Percentiles rank a stretch among this genome's conserved stretches.
Evolutionary conservation across 2,329 filamentous ascomycete species (phyloP).

Genomic region (Alternaria atra): DNA sequence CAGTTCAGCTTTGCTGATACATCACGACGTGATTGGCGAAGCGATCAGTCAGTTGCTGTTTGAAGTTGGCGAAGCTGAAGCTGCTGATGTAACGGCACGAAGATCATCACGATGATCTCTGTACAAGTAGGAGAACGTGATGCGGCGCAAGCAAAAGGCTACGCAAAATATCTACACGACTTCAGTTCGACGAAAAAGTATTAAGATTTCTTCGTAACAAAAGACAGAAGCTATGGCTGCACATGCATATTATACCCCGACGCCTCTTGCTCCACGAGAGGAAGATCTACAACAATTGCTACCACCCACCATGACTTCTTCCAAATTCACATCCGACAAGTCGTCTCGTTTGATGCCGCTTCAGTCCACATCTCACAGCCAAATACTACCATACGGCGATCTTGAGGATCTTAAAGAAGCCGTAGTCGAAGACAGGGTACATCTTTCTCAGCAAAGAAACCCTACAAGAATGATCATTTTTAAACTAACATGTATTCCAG

Average conservation of each 20-base stretch:
- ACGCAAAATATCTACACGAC: background rate
- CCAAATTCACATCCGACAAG: background rate
- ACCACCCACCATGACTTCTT: background rate
- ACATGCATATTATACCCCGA: background rate
- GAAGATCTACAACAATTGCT: conserved; percentile 6
- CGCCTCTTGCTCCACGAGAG: background rate
- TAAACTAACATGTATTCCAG: conserved; percentile 23
- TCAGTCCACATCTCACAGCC: conserved; percentile 16
- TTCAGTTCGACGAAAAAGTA: background rate
- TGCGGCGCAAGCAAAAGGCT: background rate
- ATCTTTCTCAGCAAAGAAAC: background rate
- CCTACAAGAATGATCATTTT: background rate
- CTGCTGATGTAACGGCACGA: background rate
- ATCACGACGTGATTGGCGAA: background rate
- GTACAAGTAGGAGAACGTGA: background rate
- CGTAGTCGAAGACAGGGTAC: conserved; percentile 32
- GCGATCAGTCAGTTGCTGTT: conserved; percentile 8
- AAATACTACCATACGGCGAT: conserved; percentile 19
- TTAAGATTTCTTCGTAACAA: background rate
- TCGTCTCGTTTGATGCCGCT: conserved; percentile 28
- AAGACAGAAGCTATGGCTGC: background rate
- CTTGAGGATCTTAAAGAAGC: conserved; percentile 30
- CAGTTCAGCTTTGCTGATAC: conserved; percentile 6
- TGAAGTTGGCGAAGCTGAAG: background rate
- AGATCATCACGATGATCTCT: background rate